These are phyloP conservation scores for Glarea lozoyensis DNA, from an alignment of 495 filamentous ascomycete species.

Conservation along the genomic window DNA sequence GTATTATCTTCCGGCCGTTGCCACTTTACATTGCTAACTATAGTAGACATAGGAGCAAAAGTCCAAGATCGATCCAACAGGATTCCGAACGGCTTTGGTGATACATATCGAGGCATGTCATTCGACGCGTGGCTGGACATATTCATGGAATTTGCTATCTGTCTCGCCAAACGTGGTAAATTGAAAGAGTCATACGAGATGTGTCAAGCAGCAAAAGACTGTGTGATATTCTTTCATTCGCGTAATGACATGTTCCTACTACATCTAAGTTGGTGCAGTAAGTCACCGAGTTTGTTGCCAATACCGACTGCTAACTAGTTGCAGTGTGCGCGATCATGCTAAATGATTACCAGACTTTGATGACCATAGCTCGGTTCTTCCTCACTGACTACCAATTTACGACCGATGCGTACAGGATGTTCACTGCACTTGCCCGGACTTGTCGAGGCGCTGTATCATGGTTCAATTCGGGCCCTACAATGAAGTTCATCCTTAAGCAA, in stretches of 20 bases:
- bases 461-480: slow-evolving; percentile 52
- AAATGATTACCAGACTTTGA: slow-evolving; percentile 70
- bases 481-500: slow-evolving; percentile 84
- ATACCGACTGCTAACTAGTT: slow-evolving; percentile 10
- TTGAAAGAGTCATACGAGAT: slow-evolving; percentile 64
- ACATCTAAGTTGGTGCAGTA: slow-evolving; percentile 73
- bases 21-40: no score
- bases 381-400: slow-evolving; percentile 79
- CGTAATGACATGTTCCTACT: slow-evolving; percentile 59
- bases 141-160: slow-evolving; percentile 78
- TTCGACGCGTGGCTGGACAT: slow-evolving; percentile 83
- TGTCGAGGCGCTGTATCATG: slow-evolving; percentile 48
- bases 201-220: slow-evolving; percentile 62
- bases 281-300: slow-evolving; percentile 20
- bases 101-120: slow-evolving; percentile 72
- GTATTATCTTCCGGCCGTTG: no score
- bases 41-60: slow-evolving; percentile 25
- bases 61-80: slow-evolving; percentile 15
- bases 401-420: slow-evolving; percentile 77
- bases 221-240: slow-evolving; percentile 69
- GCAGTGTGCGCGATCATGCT: slow-evolving; percentile 70
- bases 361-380: slow-evolving; percentile 65
- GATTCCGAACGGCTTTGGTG: slow-evolving; percentile 47
- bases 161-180: slow-evolving; percentile 49
- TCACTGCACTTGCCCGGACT: slow-evolving; percentile 58